These are phyloP conservation scores for Kockovaella imperatae DNA, from an alignment of 768 basidiomycete species.

Conservation along the genomic window DNA sequence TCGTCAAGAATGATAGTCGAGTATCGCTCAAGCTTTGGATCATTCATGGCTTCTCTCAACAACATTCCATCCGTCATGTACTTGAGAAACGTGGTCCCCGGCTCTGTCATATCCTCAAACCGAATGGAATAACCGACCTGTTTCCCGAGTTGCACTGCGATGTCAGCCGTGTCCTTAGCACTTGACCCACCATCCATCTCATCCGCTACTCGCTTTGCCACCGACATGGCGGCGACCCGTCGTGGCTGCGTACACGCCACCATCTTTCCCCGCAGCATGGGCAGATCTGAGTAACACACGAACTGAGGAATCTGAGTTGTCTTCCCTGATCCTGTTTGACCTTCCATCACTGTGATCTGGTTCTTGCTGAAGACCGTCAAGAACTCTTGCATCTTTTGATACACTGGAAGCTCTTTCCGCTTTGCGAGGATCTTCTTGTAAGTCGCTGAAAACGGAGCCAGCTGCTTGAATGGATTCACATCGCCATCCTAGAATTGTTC, in stretches of 20 bases:
- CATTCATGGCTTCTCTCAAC: conserved; percentile 98
- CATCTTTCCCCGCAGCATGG: conserved; percentile 79
- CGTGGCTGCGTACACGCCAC: conserved; percentile 96
- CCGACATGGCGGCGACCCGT: conserved; percentile 94
- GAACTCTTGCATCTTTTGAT: conserved; percentile 85
- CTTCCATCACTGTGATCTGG: conserved; percentile 64
- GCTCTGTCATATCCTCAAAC: conserved; percentile 92
- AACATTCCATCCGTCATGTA: conserved; percentile 99
- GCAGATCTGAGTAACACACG: conserved; percentile 84
- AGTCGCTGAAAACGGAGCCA: conserved; percentile 59
- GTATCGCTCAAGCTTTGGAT: conserved; percentile 77
- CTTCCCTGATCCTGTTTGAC: conserved; percentile 93
- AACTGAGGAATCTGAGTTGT: conserved; percentile 98
- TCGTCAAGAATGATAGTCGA: conserved; percentile 98
- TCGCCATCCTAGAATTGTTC: conserved; percentile 60
- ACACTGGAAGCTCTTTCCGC: conserved; percentile 86
- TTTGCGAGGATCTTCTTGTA: conserved; percentile 79
- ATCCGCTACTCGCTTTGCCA: conserved; percentile 95
- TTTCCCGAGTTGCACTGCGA: conserved; percentile 75
- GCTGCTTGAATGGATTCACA: conserved; percentile 79
- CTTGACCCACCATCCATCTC: conserved; percentile 83
- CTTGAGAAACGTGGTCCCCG: conserved; percentile 86
- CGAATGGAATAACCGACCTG: conserved; percentile 97
- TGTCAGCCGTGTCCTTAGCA: conserved; percentile 3
- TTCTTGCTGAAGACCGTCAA: conserved; percentile 69